phyloP scores from a whole-genome alignment of 2,329 filamentous ascomycete genomes.

The Dactylellina cionopaga region DNA sequence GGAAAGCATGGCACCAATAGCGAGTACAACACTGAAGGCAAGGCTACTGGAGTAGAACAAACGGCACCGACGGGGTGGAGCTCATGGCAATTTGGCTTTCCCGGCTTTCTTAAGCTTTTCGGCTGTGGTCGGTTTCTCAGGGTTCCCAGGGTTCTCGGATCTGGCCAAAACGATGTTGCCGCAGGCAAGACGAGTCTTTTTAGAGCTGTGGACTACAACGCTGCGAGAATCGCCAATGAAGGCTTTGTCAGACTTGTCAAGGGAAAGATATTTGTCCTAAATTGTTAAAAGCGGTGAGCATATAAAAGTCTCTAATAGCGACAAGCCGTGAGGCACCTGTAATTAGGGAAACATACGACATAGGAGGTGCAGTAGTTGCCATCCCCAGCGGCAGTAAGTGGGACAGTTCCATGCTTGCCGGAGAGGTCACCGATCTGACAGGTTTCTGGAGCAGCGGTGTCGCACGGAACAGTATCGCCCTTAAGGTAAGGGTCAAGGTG shows the following conservation, averaged over 20 bases:
- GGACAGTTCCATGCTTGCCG: constrained; percentile 73
- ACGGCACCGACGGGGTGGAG: no score
- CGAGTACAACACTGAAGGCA: no score
- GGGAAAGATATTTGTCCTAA: constrained; percentile 69
- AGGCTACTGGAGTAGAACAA: no score
- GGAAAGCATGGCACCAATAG: no score
- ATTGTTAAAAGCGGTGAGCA: not conserved
- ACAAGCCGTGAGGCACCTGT: not conserved
- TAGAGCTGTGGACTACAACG: constrained; percentile 70
- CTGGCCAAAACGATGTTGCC: constrained; percentile 67
- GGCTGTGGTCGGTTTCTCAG: no score
- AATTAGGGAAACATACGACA: constrained; percentile 22
- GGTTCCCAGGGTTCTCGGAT: no score
- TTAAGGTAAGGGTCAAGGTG: constrained; percentile 78
- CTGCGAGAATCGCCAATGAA: constrained; percentile 73
- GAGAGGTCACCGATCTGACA: constrained; percentile 81
- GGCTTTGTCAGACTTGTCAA: constrained; percentile 64
- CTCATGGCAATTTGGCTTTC: no score
- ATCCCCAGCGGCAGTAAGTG: not conserved
- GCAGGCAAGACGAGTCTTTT: constrained; percentile 70
- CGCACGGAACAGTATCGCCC: constrained; percentile 71
- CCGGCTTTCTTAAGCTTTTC: no score
- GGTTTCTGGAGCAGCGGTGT: constrained; percentile 67
- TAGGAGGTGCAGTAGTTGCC: constrained; percentile 38
- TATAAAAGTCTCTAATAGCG: not conserved